Evolutionary conservation across 768 basidiomycete genomes (phyloP), one percentile per base, ranked within the genome.

Genomic region (Psilocybe tampanensis): DNA sequence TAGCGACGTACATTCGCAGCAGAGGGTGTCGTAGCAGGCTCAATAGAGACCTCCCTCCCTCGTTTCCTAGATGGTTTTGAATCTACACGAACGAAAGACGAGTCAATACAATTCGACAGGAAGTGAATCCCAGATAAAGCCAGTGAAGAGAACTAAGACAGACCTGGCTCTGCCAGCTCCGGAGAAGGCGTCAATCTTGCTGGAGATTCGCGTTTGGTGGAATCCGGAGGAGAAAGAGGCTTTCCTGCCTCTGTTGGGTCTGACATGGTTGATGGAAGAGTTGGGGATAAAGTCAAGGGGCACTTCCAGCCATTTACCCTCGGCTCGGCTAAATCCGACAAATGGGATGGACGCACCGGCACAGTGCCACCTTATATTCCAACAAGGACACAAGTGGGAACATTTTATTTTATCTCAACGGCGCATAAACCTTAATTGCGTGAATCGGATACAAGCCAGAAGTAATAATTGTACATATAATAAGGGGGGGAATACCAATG

Each of bases 21-120:
- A 63, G 74, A 78, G 42, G 84, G 80, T 2, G 81, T 77, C 43
- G 78, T 76, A 56, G 69, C 75, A 56, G 90, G 89, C 70, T 93
- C 90, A 32, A 88, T 71, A 23, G 90, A 93, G 21, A 87, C 83
- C 70, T 92, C 90, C 33, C 90, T 78, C 70, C 90, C 89, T 60
- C 90, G 80, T 71, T 93, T 93, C 69, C 81, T 81, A 21, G 88
- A 84, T 44, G 76, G 69, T 59, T 76, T 84, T 62, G 77, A 69
- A 50, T 80, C 81, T 80, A 49, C n/a, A 54, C 29, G 32, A 43
- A 55, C 12, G 50, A 45, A 41, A 52, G 47, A 45, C 49, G 39
- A 34, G 42, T 29, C 44, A 57, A 61, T 65, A 55, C 58, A 60
- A n/a, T n/a, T 44, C 52, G 52, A 54, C 60, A 32, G 56, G 55